Percentiles rank a stretch among this genome's conserved stretches.
phyloP scores from a whole-genome alignment of 805 yeast genomes.

The Lipomyces spencermartinsiae region DNA sequence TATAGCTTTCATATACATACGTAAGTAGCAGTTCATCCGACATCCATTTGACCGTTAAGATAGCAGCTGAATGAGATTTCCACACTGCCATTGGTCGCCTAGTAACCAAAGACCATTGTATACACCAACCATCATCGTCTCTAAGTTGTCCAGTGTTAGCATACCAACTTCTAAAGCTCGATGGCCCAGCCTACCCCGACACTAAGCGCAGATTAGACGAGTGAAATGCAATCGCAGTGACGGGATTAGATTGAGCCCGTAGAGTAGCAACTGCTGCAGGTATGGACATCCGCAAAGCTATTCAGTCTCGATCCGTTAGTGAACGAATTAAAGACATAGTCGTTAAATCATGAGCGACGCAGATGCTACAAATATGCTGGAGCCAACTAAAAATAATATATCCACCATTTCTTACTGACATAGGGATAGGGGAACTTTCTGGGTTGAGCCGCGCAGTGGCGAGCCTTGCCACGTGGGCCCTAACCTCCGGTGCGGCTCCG shows the following conservation, averaged over 20 bases:
- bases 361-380: too few relatives aligned
- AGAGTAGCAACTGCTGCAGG: constrained; percentile 33
- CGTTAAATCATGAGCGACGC: neutral
- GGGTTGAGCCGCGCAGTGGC: neutral
- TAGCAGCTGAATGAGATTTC: constrained; percentile 61
- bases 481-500: constrained; percentile 21
- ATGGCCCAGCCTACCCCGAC: constrained; percentile 20
- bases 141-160: constrained; percentile 11
- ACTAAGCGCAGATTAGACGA: constrained; percentile 21
- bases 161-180: neutral
- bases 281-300: constrained; percentile 4
- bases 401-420: too few relatives aligned
- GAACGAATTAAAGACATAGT: neutral
- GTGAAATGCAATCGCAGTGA: constrained; percentile 27
- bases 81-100: constrained; percentile 64
- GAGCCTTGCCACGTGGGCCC: constrained; percentile 1
- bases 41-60: constrained; percentile 58
- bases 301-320: neutral
- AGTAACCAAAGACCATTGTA: constrained; percentile 67
- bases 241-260: constrained; percentile 21
- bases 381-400: too few relatives aligned
- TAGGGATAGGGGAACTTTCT: neutral
- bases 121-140: constrained; percentile 67
- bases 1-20: constrained; percentile 17
- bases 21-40: constrained; percentile 48